Conservation (phyloP, 192 early-diverging fungal genomes). For the Thoreauomyces humboldtii region DNA sequence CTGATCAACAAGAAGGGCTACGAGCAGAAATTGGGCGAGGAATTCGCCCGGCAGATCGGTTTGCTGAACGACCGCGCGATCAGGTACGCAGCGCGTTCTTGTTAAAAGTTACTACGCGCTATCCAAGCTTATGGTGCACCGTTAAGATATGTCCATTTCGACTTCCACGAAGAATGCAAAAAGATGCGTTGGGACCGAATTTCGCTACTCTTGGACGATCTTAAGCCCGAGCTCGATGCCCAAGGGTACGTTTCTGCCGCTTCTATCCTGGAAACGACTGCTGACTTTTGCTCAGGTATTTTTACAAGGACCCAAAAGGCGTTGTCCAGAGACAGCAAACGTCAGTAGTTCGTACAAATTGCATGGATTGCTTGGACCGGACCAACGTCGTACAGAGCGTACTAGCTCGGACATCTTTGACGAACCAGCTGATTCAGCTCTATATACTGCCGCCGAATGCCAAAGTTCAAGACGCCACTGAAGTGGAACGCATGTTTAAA, state of each 20-base stretch:
- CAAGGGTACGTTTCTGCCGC: slow-evolving; percentile 49
- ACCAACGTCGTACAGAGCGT: slow-evolving; percentile 98
- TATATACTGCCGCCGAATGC: slow-evolving; percentile 62
- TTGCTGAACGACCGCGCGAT: slow-evolving; percentile 40
- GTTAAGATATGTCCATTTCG: slow-evolving; percentile 79
- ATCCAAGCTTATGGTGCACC: background rate
- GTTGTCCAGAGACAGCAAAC: slow-evolving; percentile 54
- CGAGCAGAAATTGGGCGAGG: slow-evolving; percentile 79
- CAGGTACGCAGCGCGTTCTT: slow-evolving; percentile 20
- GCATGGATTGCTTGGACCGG: slow-evolving; percentile 99
- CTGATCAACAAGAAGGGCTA: slow-evolving; percentile 93
- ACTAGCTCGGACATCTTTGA: slow-evolving; percentile 72
- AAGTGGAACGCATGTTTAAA: slow-evolving; percentile 75
- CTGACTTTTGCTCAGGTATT: slow-evolving; percentile 50
- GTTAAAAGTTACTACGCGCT: too few relatives aligned
- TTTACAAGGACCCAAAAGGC: slow-evolving; percentile 40
- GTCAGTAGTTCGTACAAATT: slow-evolving; percentile 91
- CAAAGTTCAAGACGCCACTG: slow-evolving; percentile 58
- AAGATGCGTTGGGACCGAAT: slow-evolving; percentile 95
- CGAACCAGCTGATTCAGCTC: slow-evolving; percentile 67
- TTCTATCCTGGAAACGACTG: background rate
- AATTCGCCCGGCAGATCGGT: slow-evolving; percentile 69
- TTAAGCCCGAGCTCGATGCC: slow-evolving; percentile 61
- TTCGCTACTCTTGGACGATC: slow-evolving; percentile 74
- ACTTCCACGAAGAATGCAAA: slow-evolving; percentile 95